A percentile compares a stretch with the other conserved stretches of the same genome.
These are phyloP conservation scores for Lizonia empirigonia DNA, from an alignment of 2,329 filamentous ascomycete genomes.

Conservation along the genomic window DNA sequence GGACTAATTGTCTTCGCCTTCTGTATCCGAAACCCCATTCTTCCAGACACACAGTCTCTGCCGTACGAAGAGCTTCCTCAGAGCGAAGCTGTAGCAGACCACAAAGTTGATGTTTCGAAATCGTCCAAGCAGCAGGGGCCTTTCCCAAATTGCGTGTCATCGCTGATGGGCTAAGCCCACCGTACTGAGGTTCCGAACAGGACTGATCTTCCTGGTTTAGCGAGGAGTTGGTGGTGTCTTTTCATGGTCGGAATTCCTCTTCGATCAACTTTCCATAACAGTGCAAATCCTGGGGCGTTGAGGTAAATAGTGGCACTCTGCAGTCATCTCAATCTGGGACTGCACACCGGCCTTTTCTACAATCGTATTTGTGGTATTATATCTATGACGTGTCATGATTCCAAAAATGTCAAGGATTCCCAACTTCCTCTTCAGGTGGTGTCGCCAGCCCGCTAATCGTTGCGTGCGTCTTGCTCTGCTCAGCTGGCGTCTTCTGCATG, in stretches of 20 bases:
- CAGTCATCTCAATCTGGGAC: background rate
- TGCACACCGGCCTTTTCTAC: background rate
- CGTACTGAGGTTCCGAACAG: background rate
- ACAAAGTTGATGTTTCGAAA: background rate
- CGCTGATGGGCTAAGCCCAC: background rate
- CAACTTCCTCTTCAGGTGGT: slow-evolving; percentile 19
- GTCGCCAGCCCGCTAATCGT: slow-evolving; percentile 28
- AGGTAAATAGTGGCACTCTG: background rate
- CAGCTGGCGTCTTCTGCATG: slow-evolving; percentile 16
- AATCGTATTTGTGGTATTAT: background rate
- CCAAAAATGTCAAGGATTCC: background rate
- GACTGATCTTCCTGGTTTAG: background rate
- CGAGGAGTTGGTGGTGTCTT: background rate
- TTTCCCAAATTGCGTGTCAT: background rate
- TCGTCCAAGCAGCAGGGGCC: background rate
- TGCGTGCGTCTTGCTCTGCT: background rate
- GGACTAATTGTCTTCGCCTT: slow-evolving; percentile 54
- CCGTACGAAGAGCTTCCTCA: slow-evolving; percentile 19
- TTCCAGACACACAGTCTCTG: slow-evolving; percentile 55
- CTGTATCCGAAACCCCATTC: slow-evolving; percentile 53
- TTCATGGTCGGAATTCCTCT: background rate
- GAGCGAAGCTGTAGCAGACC: background rate
- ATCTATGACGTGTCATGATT: background rate
- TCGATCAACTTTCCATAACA: too few relatives aligned
- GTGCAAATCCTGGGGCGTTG: too few relatives aligned